Evolutionary conservation across 495 filamentous ascomycete genomes (phyloP).

Genomic region (Choiromyces venosus): DNA sequence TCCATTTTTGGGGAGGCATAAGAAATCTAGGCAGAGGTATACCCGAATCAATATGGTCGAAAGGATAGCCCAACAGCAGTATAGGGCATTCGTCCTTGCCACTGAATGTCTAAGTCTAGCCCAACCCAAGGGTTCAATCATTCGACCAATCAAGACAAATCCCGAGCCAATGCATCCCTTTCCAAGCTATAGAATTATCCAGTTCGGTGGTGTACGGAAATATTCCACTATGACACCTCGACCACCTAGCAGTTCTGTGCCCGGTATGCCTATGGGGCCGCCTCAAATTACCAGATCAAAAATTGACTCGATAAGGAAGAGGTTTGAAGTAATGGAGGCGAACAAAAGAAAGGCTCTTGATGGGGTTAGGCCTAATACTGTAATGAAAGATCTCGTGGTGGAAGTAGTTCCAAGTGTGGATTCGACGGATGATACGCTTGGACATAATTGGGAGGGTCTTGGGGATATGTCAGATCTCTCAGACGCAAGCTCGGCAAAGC

Average conservation of each 20-base stretch:
- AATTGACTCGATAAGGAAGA: slow-evolving; percentile 4
- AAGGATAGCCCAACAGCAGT: not conserved
- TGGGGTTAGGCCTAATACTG: slow-evolving; percentile 11
- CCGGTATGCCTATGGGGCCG: not conserved
- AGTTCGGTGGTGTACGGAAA: not conserved
- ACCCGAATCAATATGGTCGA: not conserved
- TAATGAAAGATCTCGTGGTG: not conserved
- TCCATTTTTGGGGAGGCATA: not conserved
- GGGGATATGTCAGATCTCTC: slow-evolving; percentile 20
- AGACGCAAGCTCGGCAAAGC: slow-evolving; percentile 28
- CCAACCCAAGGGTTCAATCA: not conserved
- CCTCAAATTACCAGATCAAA: slow-evolving; percentile 2
- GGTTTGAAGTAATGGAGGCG: not conserved
- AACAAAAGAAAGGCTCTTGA: not conserved
- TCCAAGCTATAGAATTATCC: not conserved
- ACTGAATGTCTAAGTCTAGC: not conserved
- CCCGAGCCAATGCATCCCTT: not conserved
- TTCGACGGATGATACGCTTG: slow-evolving; percentile 8
- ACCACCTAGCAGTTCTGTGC: not conserved
- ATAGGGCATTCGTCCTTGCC: not conserved
- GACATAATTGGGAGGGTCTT: slow-evolving; percentile 18
- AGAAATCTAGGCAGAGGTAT: not conserved
- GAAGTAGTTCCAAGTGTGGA: slow-evolving; percentile 9
- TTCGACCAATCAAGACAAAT: not conserved
- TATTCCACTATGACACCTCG: not conserved